Base-by-base conservation (phyloP, 1,284 basidiomycete species). In the Microbotryomycetes sp. region DNA sequence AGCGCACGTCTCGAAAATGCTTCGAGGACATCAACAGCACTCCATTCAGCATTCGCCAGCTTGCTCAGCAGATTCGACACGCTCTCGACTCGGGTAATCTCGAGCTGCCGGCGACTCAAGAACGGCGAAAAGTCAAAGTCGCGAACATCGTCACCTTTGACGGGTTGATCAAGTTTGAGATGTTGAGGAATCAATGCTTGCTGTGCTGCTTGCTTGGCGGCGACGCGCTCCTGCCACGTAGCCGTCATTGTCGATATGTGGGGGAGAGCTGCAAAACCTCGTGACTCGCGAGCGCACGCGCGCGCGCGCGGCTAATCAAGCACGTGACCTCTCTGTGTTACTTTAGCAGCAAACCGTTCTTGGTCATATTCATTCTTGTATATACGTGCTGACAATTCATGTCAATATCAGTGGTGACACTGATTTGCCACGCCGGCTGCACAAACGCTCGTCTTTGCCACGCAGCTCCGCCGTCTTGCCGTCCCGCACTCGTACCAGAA, bases 191-290 rank as follows among this genome's bases (percentile, higher is more conserved):
- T 84, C 15, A 80, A 75, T 0, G 78, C 81, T 29, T 78, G 73
- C 69, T 84, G 85, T 24, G 76, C 75, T 5, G 73, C 67, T 66
- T 79, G 79, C 72, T 85, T 84, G 50, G 79, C 79, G n/a, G 76
- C 76, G 47, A 78, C 80, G 18, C 82, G 73, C 4, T 78, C 73
- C 71, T 79, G 74, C 85, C 86, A 87, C 35, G 35, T 9, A 18
- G 35, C 35, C 11, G 35, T 9, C 35, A 41, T 41, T 9, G 18
- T 41, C 18, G 35, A 41, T n/a, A n/a, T 18, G 35, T 11, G 35
- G 35, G 11, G 9, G 35, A 41, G 35, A 41, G 18, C 9, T 18
- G 18, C 35, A 41, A 18, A 41, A 41, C 35, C 35, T 9, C 35
- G 35, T 18, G 35, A 18, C 18, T 41, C 18, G 35, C 35, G 35